phyloP scores from a whole-genome alignment of 2,329 filamentous ascomycete species.

The Trichophyton verrucosum region DNA sequence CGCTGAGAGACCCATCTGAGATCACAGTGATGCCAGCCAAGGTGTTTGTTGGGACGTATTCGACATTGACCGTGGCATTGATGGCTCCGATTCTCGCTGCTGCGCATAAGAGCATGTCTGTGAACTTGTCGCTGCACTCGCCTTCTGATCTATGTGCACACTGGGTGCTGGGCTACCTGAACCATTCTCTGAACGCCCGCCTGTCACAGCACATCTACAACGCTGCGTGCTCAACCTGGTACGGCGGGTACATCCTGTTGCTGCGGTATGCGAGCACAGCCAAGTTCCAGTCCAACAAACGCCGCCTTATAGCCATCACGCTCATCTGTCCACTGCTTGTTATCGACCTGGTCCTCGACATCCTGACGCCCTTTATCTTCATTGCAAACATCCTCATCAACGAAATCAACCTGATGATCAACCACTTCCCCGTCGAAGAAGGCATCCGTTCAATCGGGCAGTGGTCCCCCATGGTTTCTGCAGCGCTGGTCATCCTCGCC shows the following conservation, averaged over 20 bases:
- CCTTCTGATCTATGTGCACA: constrained; percentile 14
- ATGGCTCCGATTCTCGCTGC: constrained; percentile 17
- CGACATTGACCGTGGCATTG: constrained; percentile 11
- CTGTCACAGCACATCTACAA: constrained; percentile 17
- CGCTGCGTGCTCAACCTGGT: constrained; percentile 16
- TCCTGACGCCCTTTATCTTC: constrained; percentile 17
- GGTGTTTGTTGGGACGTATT: constrained; percentile 13
- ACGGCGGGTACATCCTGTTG: constrained; percentile 19
- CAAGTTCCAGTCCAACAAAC: constrained; percentile 3
- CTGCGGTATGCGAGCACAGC: constrained; percentile 14
- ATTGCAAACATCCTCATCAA: constrained; percentile 18
- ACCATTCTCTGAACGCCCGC: constrained; percentile 13
- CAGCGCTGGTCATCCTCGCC: constrained; percentile 17
- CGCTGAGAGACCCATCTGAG: constrained; percentile 15
- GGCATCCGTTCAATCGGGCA: constrained; percentile 17
- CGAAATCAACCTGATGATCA: constrained; percentile 16
- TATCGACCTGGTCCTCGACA: constrained; percentile 17
- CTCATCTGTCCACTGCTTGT: constrained; percentile 15
- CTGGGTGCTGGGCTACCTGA: constrained; percentile 13
- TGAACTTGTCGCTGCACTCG: constrained; percentile 13
- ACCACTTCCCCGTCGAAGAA: constrained; percentile 17
- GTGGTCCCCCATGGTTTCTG: constrained; percentile 18
- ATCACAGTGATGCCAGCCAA: constrained; percentile 16
- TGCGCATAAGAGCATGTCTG: constrained; percentile 16
- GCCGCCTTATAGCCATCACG: constrained; percentile 8